phyloP scores from a whole-genome alignment of 2,329 filamentous ascomycete genomes.

The Escovopsis sp. region DNA sequence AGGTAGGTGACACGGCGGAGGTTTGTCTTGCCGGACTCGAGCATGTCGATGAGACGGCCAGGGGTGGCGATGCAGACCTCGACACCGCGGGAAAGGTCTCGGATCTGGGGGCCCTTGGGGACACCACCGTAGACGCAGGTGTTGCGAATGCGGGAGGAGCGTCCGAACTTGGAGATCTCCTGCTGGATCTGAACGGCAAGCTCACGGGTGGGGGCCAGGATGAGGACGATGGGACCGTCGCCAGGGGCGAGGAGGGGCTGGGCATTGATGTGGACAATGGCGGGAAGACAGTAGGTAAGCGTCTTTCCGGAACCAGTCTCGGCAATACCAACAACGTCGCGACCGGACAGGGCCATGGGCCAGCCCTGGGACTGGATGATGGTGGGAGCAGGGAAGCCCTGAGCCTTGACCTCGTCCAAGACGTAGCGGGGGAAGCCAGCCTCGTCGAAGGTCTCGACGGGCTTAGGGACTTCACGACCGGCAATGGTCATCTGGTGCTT shows the following conservation, averaged over 20 bases:
- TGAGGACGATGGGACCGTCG: conserved; percentile 90
- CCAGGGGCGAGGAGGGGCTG: conserved; percentile 90
- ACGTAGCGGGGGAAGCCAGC: conserved; percentile 94
- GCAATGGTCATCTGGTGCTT: conserved; percentile 72
- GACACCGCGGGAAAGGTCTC: conserved; percentile 84
- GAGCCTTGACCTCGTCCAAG: conserved; percentile 95
- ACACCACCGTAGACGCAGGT: conserved; percentile 99
- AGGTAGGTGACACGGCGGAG: conserved; percentile 95
- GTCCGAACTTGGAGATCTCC: conserved; percentile 96
- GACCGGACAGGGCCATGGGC: conserved; percentile 97
- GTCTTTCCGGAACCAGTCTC: conserved; percentile 99
- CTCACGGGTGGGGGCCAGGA: conserved; percentile 92
- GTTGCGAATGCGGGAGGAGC: conserved; percentile 94
- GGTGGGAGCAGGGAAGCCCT: conserved; percentile 86
- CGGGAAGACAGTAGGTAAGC: conserved; percentile 90
- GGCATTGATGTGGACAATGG: conserved; percentile 98
- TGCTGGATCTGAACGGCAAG: conserved; percentile 96
- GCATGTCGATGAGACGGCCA: conserved; percentile 95
- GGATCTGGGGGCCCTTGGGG: conserved; percentile 91
- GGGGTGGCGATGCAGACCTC: conserved; percentile 98
- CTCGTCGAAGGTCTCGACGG: conserved; percentile 94
- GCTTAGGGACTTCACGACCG: conserved; percentile 72
- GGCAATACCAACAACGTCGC: conserved; percentile 96
- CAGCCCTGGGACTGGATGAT: conserved; percentile 97
- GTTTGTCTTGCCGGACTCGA: conserved; percentile 96